Conservation (phyloP, 2,329 filamentous ascomycete genomes). For the Chrysoporthe deuterocubensis region DNA sequence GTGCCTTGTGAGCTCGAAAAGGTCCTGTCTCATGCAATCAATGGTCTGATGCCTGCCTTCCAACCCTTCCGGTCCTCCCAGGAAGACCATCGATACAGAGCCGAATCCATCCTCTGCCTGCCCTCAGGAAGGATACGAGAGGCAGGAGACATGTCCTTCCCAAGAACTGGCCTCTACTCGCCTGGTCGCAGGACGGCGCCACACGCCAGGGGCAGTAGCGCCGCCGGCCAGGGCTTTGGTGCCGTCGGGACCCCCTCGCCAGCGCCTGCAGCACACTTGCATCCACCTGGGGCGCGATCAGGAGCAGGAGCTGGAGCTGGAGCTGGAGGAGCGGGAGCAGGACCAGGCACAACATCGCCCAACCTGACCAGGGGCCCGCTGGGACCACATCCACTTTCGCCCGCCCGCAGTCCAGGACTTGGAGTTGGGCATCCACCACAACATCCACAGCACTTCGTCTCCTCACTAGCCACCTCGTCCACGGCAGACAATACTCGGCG, state of each 20-base stretch:
- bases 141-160: not conserved
- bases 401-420: slow-evolving; percentile 3
- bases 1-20: not conserved
- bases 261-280: not conserved
- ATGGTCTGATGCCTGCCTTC: not conserved
- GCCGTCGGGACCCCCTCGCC: not conserved
- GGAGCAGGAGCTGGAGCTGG: not conserved
- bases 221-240: slow-evolving; percentile 5
- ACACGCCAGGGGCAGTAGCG: slow-evolving; percentile 1
- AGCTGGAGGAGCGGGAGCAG: not conserved
- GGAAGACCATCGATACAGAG: not conserved
- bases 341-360: not conserved
- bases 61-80: not conserved
- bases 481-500: slow-evolving; percentile 27
- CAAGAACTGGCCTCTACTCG: not conserved
- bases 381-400: slow-evolving; percentile 10
- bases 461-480: slow-evolving; percentile 19
- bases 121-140: not conserved
- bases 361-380: not conserved
- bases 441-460: slow-evolving; percentile 2
- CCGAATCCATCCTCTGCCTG: not conserved
- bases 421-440: slow-evolving; percentile 19
- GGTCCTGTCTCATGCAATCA: slow-evolving; percentile 1
- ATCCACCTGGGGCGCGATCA: not conserved
- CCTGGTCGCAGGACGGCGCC: slow-evolving; percentile 2